phyloP scores from a whole-genome alignment of 768 basidiomycete species.

The Crepidotus variabilis region DNA sequence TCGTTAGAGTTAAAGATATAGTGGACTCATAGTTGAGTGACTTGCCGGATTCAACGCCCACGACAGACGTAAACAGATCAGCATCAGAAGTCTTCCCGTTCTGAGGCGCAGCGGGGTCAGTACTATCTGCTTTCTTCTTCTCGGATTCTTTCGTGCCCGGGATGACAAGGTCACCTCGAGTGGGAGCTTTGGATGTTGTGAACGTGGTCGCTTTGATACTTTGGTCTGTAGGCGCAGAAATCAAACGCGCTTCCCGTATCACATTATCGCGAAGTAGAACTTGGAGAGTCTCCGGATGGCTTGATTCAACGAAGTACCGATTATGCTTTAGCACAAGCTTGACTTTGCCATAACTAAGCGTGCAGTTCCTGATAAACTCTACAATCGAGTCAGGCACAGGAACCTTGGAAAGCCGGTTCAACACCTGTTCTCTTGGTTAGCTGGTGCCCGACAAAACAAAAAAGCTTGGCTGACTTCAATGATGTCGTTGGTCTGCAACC shows the following conservation, averaged over 20 bases:
- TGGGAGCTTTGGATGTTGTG: slow-evolving; percentile 79
- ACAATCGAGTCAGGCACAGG: slow-evolving; percentile 88
- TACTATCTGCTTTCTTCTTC: slow-evolving; percentile 55
- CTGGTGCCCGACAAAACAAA: slow-evolving; percentile 15
- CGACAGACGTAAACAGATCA: slow-evolving; percentile 92
- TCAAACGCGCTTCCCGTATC: slow-evolving; percentile 81
- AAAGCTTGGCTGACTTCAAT: slow-evolving; percentile 75
- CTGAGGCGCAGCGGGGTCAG: slow-evolving; percentile 24
- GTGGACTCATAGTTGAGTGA: not conserved
- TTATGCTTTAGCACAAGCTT: slow-evolving; percentile 98
- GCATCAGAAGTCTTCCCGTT: slow-evolving; percentile 45
- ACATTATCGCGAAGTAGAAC: slow-evolving; percentile 80
- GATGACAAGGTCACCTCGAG: slow-evolving; percentile 78
- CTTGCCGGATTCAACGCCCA: slow-evolving; percentile 86
- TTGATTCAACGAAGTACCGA: slow-evolving; percentile 95
- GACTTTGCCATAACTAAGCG: slow-evolving; percentile 96
- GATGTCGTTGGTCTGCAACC: slow-evolving; percentile 95
- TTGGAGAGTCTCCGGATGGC: slow-evolving; percentile 90
- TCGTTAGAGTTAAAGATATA: too few relatives aligned
- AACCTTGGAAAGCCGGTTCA: slow-evolving; percentile 84
- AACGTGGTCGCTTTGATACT: slow-evolving; percentile 75
- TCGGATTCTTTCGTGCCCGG: slow-evolving; percentile 80
- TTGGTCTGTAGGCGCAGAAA: slow-evolving; percentile 63
- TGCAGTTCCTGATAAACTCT: slow-evolving; percentile 87
- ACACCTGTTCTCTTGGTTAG: slow-evolving; percentile 47